These are phyloP conservation scores for Biscogniauxia mediterranea DNA, from an alignment of 2,329 filamentous ascomycete genomes.

Conservation along the genomic window DNA sequence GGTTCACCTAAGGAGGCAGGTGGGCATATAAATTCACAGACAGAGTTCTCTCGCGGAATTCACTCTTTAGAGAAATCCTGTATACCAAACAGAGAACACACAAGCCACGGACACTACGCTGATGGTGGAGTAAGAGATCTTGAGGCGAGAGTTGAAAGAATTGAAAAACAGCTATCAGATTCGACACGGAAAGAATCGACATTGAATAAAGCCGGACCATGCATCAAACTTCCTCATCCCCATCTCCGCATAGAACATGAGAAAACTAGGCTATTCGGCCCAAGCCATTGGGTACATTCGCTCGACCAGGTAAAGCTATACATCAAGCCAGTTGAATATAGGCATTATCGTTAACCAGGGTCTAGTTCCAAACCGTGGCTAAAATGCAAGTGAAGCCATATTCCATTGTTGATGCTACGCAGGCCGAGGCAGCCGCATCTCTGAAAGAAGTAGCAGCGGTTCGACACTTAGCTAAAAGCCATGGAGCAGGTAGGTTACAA, in stretches of 20 bases:
- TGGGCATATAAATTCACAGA: not conserved
- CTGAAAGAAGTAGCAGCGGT: conserved; percentile 12
- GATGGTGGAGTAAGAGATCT: conserved; percentile 3
- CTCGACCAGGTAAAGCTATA: conserved; percentile 15
- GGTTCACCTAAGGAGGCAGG: no score
- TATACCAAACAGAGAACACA: not conserved
- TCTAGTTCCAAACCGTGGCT: conserved; percentile 17
- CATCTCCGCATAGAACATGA: conserved; percentile 19
- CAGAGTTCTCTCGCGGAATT: not conserved
- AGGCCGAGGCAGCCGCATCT: conserved; percentile 5
- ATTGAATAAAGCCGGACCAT: conserved; percentile 4
- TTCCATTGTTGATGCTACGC: conserved; percentile 9
- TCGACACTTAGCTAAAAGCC: conserved; percentile 15
- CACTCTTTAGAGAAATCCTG: not conserved
- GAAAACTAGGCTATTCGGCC: conserved; percentile 24
- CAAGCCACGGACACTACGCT: not conserved
- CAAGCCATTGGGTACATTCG: conserved; percentile 23
- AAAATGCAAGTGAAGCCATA: conserved; percentile 17
- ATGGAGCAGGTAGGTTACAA: conserved; percentile 11
- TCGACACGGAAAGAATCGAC: not conserved
- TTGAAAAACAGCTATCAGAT: conserved; percentile 13
- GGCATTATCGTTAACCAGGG: conserved; percentile 2
- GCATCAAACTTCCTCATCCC: conserved; percentile 16
- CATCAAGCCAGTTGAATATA: not conserved
- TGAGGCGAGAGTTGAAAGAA: conserved; percentile 10